Percentiles rank a stretch among this genome's conserved stretches.
Evolutionary conservation across 176 grass and related monocot species (phyloP).

Genomic region (Lolium multiflorum): DNA sequence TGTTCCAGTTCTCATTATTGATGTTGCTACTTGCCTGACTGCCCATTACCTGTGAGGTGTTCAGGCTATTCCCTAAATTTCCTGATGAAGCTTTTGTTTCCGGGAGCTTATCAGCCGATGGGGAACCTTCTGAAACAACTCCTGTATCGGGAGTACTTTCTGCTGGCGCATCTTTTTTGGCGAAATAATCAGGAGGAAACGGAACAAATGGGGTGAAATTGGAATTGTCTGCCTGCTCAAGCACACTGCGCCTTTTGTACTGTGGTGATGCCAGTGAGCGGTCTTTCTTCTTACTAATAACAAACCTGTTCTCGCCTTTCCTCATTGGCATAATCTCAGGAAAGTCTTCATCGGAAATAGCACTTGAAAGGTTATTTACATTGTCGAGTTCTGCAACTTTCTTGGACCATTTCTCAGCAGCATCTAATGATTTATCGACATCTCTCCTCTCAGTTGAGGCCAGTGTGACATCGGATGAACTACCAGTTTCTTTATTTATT

Average conservation of each 20-base stretch:
- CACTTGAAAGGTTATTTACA: conserved; percentile 43
- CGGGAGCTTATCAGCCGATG: conserved; percentile 29
- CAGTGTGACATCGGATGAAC: conserved; percentile 18
- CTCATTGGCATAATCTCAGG: conserved; percentile 86
- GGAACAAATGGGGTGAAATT: conserved; percentile 89
- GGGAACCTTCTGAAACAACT: conserved; percentile 37
- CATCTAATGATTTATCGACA: conserved; percentile 27
- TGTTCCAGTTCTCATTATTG: conserved; percentile 41
- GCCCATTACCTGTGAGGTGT: conserved; percentile 26
- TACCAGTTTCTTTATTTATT: conserved; percentile 17
- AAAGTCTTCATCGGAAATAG: conserved; percentile 57
- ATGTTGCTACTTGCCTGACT: conserved; percentile 37
- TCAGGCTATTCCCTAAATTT: conserved; percentile 4
- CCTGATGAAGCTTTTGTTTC: conserved; percentile 37
- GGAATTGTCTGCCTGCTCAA: conserved; percentile 72
- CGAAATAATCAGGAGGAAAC: conserved; percentile 92
- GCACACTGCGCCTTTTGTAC: conserved; percentile 74
- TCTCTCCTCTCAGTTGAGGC: conserved; percentile 29
- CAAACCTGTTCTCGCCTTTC: conserved; percentile 90
- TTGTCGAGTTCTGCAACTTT: conserved; percentile 49
- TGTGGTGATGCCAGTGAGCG: conserved; percentile 69
- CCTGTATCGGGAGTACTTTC: conserved; percentile 42
- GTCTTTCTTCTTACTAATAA: conserved; percentile 94
- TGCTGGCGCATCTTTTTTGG: conserved; percentile 69
- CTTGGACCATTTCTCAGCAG: conserved; percentile 54